A percentile compares a stretch with the other conserved stretches of the same genome.
These are phyloP conservation scores for Glycine soja DNA, from an alignment of 306 rosid species.

Conservation along the genomic window DNA sequence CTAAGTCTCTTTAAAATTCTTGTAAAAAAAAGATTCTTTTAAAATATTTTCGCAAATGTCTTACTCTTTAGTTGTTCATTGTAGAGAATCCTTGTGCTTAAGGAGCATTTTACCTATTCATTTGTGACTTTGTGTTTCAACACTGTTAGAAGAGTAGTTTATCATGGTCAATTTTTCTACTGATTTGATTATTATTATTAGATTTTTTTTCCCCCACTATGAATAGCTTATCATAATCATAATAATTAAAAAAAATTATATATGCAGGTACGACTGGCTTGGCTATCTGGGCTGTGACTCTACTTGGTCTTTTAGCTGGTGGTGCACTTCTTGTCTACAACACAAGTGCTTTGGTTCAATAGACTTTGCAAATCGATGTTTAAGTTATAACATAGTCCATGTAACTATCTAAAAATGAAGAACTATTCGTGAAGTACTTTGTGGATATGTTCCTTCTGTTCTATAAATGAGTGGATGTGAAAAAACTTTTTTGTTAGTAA, in stretches of 20 bases:
- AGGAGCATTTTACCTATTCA: not conserved
- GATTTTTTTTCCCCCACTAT: too few species aligned
- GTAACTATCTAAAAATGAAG: slow-evolving; percentile 50
- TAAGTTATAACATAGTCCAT: slow-evolving; percentile 17
- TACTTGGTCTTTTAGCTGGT: slow-evolving; percentile 83
- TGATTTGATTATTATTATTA: not conserved
- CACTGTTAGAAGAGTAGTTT: not conserved
- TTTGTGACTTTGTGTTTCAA: not conserved
- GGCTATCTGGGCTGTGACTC: slow-evolving; percentile 97
- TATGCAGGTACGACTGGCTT: slow-evolving; percentile 81
- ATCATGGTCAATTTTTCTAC: not conserved
- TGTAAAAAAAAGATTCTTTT: too few species aligned
- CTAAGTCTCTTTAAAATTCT: too few species aligned
- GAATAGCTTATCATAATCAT: too few species aligned
- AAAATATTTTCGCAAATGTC: too few species aligned
- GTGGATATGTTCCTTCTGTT: slow-evolving; percentile 46
- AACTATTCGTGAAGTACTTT: slow-evolving; percentile 47
- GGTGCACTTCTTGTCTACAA: slow-evolving; percentile 98
- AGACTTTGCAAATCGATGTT: slow-evolving; percentile 43
- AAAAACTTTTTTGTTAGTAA: slow-evolving; percentile 27
- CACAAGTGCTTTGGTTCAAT: slow-evolving; percentile 94
- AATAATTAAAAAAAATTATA: too few species aligned
- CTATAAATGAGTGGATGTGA: slow-evolving; percentile 39
- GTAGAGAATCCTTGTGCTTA: not conserved
- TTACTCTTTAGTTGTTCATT: not conserved